Conservation (phyloP, 192 early-diverging fungal genomes). For the Podila epicladia region DNA sequence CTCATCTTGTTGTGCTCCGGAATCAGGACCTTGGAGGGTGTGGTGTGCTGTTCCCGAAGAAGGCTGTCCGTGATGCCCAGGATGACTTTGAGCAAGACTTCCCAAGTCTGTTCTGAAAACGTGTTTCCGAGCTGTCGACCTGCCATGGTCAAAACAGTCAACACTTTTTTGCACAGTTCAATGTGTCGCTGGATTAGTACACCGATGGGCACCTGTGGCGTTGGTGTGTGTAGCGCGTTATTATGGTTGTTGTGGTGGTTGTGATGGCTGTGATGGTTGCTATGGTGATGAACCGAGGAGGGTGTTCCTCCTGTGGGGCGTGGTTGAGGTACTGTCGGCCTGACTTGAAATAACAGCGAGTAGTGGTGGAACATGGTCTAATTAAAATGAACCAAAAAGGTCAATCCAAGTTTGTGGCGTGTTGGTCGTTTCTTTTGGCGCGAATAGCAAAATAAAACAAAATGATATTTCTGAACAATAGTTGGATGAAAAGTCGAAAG, state of each 20-base stretch:
- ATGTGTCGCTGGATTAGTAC: constrained; percentile 66
- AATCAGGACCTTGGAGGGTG: constrained; percentile 18
- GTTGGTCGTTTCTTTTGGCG: neutral
- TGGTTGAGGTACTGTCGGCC: constrained; percentile 42
- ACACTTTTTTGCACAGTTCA: constrained; percentile 77
- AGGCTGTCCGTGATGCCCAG: constrained; percentile 81
- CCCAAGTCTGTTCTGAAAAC: constrained; percentile 83
- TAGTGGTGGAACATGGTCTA: constrained; percentile 83
- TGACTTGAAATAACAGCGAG: constrained; percentile 72
- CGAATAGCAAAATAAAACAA: neutral
- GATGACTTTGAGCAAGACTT: constrained; percentile 80
- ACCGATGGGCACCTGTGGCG: constrained; percentile 28
- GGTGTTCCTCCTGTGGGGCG: constrained; percentile 4
- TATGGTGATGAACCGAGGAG: neutral
- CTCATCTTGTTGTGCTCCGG: constrained; percentile 65
- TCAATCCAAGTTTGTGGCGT: neutral
- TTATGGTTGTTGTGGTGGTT: neutral
- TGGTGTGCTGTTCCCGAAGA: constrained; percentile 63
- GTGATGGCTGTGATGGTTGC: neutral
- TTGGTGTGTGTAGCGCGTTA: constrained; percentile 10
- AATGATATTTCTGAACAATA: no score
- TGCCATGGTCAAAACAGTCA: constrained; percentile 69
- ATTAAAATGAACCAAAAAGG: neutral
- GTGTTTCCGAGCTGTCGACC: constrained; percentile 64
- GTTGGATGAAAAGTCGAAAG: constrained; percentile 4